A percentile compares a stretch with the other conserved stretches of the same genome.
These are phyloP conservation scores for Sporisorium graminicola DNA, from an alignment of 1,284 basidiomycete species.

Conservation along the genomic window DNA sequence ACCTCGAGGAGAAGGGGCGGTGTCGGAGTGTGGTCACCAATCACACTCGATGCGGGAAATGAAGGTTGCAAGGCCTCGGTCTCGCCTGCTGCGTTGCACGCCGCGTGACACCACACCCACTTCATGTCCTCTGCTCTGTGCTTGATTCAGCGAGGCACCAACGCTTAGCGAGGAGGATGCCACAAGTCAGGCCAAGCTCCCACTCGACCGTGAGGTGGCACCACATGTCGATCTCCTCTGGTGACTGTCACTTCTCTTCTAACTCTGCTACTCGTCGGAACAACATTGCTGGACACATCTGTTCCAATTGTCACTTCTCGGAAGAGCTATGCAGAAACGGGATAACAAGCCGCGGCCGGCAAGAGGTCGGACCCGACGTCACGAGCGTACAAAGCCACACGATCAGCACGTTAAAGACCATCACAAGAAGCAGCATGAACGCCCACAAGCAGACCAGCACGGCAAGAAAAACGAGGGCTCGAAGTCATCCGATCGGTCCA, in stretches of 20 bases:
- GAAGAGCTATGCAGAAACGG: not conserved
- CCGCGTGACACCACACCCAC: not conserved
- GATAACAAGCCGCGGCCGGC: not conserved
- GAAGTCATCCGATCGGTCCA: not conserved
- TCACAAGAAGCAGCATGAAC: conserved; percentile 1
- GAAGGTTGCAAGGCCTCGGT: not conserved
- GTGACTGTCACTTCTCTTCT: not conserved
- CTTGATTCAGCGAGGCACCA: not conserved
- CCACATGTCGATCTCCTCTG: not conserved
- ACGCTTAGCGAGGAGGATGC: not conserved
- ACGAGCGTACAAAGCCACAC: not conserved
- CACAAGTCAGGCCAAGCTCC: no score
- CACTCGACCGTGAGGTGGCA: no score
- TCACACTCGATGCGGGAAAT: not conserved
- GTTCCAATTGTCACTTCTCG: not conserved
- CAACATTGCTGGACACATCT: not conserved
- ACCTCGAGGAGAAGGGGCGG: not conserved
- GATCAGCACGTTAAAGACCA: not conserved
- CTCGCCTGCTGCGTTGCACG: not conserved
- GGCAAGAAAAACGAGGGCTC: not conserved
- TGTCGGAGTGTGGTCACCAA: no score
- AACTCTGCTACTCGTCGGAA: not conserved
- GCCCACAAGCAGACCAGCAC: not conserved
- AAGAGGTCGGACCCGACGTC: not conserved
- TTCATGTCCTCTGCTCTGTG: not conserved